Evolutionary conservation across 2,329 filamentous ascomycete genomes (phyloP), one percentile per base, ranked within the genome.

Genomic region (Penicillium freii): DNA sequence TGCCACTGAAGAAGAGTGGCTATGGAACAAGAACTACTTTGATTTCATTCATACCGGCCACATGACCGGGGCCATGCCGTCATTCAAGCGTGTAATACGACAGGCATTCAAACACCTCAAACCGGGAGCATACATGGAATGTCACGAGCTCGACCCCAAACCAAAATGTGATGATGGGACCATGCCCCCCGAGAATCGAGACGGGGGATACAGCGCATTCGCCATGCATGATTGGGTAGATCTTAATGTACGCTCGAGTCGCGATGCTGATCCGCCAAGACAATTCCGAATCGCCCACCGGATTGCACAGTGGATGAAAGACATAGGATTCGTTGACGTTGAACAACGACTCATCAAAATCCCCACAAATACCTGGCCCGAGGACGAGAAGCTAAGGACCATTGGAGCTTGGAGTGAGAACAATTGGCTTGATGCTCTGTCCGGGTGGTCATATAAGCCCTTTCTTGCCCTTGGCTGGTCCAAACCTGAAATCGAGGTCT

Each of bases 11-110:
- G 76, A 80, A 1, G 81, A 88, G 54, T 86, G 84, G 84, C 75
- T 82, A 74, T 68, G 84, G 74, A 74, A 78, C 5, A 65, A 74
- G 0, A 64, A 78, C 54, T 66, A 78, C 62, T 80, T 87, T 64
- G 84, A 87, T 70, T 82, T 82, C 58, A 80, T 88, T 56, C 85
- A 87, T 70, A 79, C 82, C 2, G 79, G 82, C 44, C 76, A 84
- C 64, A 78, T 89, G 73, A 76, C 78, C 2, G 86, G 86, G 21
- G 79, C 80, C 47, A 81, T 87, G 60, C 71, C 76, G 1, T 80
- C 85, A 62, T 88, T 85, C 75, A 75, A 77, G 21, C 72, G 78
- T 11, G 72, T 88, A 8, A 80, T 88, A 58, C 69, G 70, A 13
- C 81, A 84, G 56, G 71, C 79, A 0, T 83, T 73, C 59, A 72